Evolutionary conservation across 257 asterid genomes (phyloP).

Genomic region (Salvia miltiorrhiza): DNA sequence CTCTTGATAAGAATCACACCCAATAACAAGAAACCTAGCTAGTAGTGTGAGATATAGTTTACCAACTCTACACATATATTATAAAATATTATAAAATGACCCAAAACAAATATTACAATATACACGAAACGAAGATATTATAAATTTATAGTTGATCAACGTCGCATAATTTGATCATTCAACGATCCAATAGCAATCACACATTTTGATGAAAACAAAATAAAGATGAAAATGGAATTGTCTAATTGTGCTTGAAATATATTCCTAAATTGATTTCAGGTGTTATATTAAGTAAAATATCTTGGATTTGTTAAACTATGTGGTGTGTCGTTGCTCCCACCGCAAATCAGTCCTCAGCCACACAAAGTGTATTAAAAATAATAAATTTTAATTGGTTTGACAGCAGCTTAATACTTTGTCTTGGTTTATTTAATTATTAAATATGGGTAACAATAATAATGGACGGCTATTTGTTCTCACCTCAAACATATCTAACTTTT

Average conservation of each 20-base stretch:
- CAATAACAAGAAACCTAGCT: not conserved
- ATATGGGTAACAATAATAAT: not conserved
- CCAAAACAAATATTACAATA: too few species aligned
- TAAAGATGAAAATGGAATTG: not conserved
- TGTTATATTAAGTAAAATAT: slow-evolving; percentile 12
- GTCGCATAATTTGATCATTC: not conserved
- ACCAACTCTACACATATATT: not conserved
- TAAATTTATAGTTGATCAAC: not conserved
- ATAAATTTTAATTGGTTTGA: not conserved
- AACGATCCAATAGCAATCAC: not conserved
- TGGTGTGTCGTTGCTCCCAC: slow-evolving; percentile 6
- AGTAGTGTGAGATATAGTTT: not conserved
- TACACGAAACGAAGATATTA: too few species aligned
- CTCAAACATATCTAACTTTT: too few species aligned
- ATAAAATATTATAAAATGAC: not conserved
- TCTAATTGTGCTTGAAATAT: not conserved
- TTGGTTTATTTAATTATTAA: not conserved
- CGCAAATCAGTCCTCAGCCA: slow-evolving; percentile 43
- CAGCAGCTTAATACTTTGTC: not conserved
- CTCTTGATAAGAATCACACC: not conserved
- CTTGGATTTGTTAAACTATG: not conserved
- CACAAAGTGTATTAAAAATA: slow-evolving; percentile 14
- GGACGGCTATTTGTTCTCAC: slow-evolving; percentile 4
- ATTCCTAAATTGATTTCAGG: not conserved
- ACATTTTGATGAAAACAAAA: not conserved